Conservation (phyloP, 2,329 filamentous ascomycete species). For the Alternaria postmessia region DNA sequence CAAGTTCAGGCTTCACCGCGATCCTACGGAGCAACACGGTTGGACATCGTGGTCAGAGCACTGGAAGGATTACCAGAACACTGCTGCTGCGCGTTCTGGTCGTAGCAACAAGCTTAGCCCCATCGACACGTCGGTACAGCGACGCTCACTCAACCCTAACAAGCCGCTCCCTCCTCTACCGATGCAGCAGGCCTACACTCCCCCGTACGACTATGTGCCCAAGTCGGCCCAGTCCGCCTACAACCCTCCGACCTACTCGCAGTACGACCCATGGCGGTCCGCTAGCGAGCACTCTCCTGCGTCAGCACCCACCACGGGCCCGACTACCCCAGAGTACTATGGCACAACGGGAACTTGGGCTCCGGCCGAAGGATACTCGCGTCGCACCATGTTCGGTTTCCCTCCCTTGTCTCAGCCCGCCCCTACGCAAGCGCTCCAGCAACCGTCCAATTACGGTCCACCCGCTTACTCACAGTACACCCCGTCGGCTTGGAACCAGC, state of each 20-base stretch:
- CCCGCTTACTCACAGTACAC: conserved; percentile 49
- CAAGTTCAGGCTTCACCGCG: conserved; percentile 85
- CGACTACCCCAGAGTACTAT: conserved; percentile 63
- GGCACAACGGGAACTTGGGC: conserved; percentile 58
- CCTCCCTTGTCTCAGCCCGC: conserved; percentile 48
- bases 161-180: conserved; percentile 55
- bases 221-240: conserved; percentile 51
- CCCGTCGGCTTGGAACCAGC: conserved; percentile 48
- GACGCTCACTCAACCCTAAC: conserved; percentile 56
- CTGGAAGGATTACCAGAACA: conserved; percentile 70
- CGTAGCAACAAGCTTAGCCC: conserved; percentile 62
- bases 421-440: conserved; percentile 55
- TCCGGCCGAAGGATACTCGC: conserved; percentile 53
- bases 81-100: conserved; percentile 53
- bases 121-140: conserved; percentile 70
- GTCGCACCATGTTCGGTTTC: conserved; percentile 54
- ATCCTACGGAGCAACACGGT: conserved; percentile 78
- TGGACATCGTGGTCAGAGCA: conserved; percentile 71
- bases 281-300: conserved; percentile 59
- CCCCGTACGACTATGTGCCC: conserved; percentile 45
- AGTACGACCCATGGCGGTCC: conserved; percentile 55
- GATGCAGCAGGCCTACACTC: conserved; percentile 52
- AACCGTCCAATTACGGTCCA: conserved; percentile 45
- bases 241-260: conserved; percentile 44
- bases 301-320: conserved; percentile 63